These are phyloP conservation scores for Candida argentea DNA, from an alignment of 805 yeast genomes.

Conservation along the genomic window DNA sequence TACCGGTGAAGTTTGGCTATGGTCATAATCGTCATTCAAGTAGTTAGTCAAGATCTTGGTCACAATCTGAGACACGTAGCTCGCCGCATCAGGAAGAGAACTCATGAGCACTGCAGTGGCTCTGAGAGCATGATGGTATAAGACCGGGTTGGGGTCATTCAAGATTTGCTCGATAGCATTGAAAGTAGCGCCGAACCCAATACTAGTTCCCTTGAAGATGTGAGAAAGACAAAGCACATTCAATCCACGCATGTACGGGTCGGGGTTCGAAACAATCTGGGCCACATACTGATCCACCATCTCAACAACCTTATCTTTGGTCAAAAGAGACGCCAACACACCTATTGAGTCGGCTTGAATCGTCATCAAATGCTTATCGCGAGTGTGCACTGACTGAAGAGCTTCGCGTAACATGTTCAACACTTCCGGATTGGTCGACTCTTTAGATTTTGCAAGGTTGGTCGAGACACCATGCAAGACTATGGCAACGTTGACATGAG, in stretches of 20 bases:
- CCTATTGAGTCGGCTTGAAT: conserved; percentile 54
- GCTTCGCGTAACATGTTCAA: conserved; percentile 41
- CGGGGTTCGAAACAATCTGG: conserved; percentile 51
- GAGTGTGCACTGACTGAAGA: conserved; percentile 29
- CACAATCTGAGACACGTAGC: conserved; percentile 33
- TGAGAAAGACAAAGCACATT: conserved; percentile 19
- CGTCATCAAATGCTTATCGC: conserved; percentile 30
- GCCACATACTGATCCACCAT: conserved; percentile 34
- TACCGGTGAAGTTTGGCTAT: conserved; percentile 23
- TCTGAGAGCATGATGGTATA: conserved; percentile 63
- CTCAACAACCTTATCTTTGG: conserved; percentile 10
- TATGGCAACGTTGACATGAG: conserved; percentile 50
- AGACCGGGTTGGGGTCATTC: conserved; percentile 76
- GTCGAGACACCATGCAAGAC: conserved; percentile 48
- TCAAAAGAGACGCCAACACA: conserved; percentile 21
- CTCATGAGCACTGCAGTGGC: conserved; percentile 49
- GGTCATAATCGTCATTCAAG: conserved; percentile 27
- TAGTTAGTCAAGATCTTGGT: conserved; percentile 16
- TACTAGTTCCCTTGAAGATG: conserved; percentile 17
- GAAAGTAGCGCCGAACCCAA: conserved; percentile 31
- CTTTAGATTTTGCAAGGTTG: conserved; percentile 10
- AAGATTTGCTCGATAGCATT: conserved; percentile 52
- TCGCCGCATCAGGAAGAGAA: conserved; percentile 38
- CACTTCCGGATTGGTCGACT: conserved; percentile 20
- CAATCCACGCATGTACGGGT: conserved; percentile 51